Evolutionary conservation across 495 filamentous ascomycete species (phyloP), one percentile per base, ranked within the genome.

Genomic region (Pseudomonodictys pantanalensis): DNA sequence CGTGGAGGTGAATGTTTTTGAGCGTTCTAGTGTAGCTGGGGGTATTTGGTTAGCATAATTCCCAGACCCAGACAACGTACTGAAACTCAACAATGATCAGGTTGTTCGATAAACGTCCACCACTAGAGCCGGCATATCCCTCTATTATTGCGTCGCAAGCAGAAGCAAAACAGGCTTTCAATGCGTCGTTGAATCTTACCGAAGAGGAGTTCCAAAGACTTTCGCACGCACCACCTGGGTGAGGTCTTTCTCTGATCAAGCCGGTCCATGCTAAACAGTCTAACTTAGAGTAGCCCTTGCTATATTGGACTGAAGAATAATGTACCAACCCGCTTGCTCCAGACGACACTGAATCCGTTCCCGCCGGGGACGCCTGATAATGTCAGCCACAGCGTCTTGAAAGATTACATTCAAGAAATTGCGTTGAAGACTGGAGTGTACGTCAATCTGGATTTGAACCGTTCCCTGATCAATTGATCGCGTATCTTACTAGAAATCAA

Each of bases 231-330:
- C 80, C 81, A 5, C 79, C 81, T 11, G 78, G 81, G 76, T 78
- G 63, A 56, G 67, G 10, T 29, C 1, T 23, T n/a, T 43, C 8
- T 22, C 39, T 25, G 26, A 23, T 10, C 1, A 47, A 17, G 22
- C 4, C 60, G 65, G 15, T 66, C 22, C 7, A 28, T 22, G 15
- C 45, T 60, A 33, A 55, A 12, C 1, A 58, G 23, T n/a, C 4
- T 25, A 12, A 3, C 25, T 55, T 20, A 49, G 42, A n/a, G 35
- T 43, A 79, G 78, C 15, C 78, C 77, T 20, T 78, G 80, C 61
- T 89, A 89, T 56, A 75, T 76, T 3, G 82, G 83, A 18, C 71
- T 89, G 10, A 80, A 72, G 25, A 90, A 84, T 50, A 89, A 89
- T 67, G 80, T 89, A 4, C 76, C 84, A 3, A 87, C 84, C 1